Percentiles rank a stretch among this genome's conserved stretches.
phyloP scores from a whole-genome alignment of 495 filamentous ascomycete species.

The Penicillium longicatenatum region DNA sequence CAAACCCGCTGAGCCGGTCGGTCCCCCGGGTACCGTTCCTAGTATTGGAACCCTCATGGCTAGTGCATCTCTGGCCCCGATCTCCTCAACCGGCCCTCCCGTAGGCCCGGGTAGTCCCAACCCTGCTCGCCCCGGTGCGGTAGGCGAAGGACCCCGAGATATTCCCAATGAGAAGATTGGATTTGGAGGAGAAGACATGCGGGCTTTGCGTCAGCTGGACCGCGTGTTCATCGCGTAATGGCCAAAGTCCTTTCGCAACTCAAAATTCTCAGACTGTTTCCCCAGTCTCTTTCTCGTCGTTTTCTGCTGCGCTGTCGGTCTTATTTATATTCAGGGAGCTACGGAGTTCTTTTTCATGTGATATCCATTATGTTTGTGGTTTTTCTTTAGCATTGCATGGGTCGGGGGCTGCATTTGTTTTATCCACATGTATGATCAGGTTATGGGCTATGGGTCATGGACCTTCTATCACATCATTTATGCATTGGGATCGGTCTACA shows the following conservation, averaged over 20 bases:
- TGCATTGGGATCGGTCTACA: conserved; percentile 31
- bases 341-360: conserved; percentile 11
- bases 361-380: conserved; percentile 25
- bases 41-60: conserved; percentile 56
- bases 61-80: conserved; percentile 44
- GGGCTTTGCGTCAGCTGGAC: conserved; percentile 67
- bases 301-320: background rate
- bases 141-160: conserved; percentile 56
- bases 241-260: background rate
- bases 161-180: conserved; percentile 66
- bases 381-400: conserved; percentile 26
- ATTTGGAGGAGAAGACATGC: conserved; percentile 63
- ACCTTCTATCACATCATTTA: conserved; percentile 13
- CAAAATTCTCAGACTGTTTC: background rate
- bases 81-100: conserved; percentile 35
- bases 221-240: conserved; percentile 42
- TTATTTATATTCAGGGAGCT: background rate
- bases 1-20: conserved; percentile 25
- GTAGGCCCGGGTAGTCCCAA: conserved; percentile 16
- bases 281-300: background rate
- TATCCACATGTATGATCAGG: conserved; percentile 8
- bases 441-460: conserved; percentile 7
- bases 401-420: conserved; percentile 19
- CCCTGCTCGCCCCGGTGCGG: conserved; percentile 13
- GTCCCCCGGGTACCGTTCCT: conserved; percentile 46